Percentiles rank a stretch among this genome's conserved stretches.
Evolutionary conservation across 805 yeast species (phyloP).

Genomic region (Lachancea dasiensis): DNA sequence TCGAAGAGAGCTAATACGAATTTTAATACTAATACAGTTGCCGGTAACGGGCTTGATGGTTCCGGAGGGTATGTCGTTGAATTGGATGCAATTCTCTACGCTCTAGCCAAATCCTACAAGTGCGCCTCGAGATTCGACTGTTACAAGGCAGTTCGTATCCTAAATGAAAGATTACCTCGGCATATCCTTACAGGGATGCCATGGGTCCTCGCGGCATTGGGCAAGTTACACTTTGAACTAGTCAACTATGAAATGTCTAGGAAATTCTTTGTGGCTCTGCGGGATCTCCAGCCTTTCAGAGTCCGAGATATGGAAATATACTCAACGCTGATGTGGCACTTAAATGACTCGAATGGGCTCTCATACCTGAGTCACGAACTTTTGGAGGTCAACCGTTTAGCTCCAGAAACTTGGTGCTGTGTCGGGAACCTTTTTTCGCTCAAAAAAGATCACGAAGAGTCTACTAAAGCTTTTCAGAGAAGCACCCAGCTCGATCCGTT

Average conservation of each 20-base stretch:
- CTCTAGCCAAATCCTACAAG: conserved; percentile 55
- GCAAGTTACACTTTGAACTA: conserved; percentile 78
- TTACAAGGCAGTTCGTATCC: conserved; percentile 65
- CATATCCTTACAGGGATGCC: conserved; percentile 61
- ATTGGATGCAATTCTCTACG: conserved; percentile 38
- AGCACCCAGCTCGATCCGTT: conserved; percentile 62
- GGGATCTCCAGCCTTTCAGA: conserved; percentile 70
- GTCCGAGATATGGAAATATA: conserved; percentile 84
- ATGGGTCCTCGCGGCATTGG: conserved; percentile 77
- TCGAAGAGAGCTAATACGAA: neutral
- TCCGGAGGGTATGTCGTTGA: conserved; percentile 7
- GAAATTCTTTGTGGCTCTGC: conserved; percentile 51
- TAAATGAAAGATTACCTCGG: conserved; percentile 51
- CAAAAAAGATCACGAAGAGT: conserved; percentile 79
- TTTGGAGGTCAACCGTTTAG: conserved; percentile 52
- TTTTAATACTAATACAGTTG: neutral
- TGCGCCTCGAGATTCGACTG: conserved; percentile 66
- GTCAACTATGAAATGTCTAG: conserved; percentile 79
- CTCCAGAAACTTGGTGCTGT: conserved; percentile 87
- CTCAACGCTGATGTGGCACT: conserved; percentile 90
- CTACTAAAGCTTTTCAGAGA: conserved; percentile 77
- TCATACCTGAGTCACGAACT: conserved; percentile 81
- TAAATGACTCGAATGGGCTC: conserved; percentile 71
- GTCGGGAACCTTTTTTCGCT: conserved; percentile 85
- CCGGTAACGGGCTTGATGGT: neutral